phyloP scores from a whole-genome alignment of 2,329 filamentous ascomycete species.

The Furcasterigmium sp. region DNA sequence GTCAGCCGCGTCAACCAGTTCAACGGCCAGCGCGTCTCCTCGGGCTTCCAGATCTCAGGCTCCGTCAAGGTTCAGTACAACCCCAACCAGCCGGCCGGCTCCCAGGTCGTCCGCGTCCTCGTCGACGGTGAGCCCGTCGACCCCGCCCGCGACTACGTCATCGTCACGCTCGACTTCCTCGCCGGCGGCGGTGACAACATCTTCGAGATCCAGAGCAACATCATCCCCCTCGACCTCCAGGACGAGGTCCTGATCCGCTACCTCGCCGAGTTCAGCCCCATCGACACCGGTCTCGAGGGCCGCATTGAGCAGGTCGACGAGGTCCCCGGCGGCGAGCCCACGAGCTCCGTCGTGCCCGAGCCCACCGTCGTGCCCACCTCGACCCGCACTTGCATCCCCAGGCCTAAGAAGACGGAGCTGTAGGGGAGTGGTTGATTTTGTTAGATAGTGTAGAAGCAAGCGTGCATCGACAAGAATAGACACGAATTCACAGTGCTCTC shows the following conservation, averaged over 20 bases:
- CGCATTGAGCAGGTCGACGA: conserved; percentile 26
- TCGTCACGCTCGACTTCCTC: conserved; percentile 60
- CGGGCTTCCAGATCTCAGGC: conserved; percentile 55
- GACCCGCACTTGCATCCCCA: conserved; percentile 3
- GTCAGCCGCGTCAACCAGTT: conserved; percentile 49
- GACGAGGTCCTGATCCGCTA: conserved; percentile 50
- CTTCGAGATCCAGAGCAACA: conserved; percentile 31
- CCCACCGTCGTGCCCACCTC: neutral
- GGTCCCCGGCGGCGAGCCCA: neutral
- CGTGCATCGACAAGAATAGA: neutral
- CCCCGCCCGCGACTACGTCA: conserved; percentile 40
- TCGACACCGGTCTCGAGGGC: conserved; percentile 43
- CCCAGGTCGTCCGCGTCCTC: conserved; percentile 45
- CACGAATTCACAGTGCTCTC: too few relatives aligned
- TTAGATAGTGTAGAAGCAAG: neutral
- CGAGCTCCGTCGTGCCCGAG: neutral
- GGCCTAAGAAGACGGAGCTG: conserved; percentile 1
- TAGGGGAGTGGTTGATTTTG: neutral
- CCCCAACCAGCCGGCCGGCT: conserved; percentile 40
- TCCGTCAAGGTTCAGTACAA: conserved; percentile 55
- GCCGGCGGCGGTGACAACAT: conserved; percentile 61
- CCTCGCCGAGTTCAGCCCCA: conserved; percentile 40
- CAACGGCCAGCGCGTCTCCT: conserved; percentile 47
- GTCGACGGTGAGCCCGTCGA: conserved; percentile 45
- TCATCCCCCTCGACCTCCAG: conserved; percentile 44